phyloP scores from a whole-genome alignment of 257 asterid genomes.

The Dorcoceras hygrometricum region DNA sequence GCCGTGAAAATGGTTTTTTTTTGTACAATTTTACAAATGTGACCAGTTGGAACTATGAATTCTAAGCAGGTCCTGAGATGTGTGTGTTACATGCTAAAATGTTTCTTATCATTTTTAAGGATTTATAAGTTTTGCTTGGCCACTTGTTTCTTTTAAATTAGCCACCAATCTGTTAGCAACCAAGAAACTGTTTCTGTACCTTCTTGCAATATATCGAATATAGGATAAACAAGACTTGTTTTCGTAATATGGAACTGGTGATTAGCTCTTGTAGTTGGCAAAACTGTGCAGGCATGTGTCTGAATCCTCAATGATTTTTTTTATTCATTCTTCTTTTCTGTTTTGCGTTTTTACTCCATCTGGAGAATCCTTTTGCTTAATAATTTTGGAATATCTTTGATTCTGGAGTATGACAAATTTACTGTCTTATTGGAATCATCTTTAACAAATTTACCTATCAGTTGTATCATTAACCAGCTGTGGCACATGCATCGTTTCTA shows the following conservation, averaged over 20 bases:
- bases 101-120: conserved; percentile 1
- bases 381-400: conserved; percentile 9
- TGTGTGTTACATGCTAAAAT: conserved; percentile 3
- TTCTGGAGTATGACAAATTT: background rate
- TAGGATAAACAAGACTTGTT: background rate
- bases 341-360: background rate
- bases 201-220: conserved; percentile 3
- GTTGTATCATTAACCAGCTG: conserved; percentile 19
- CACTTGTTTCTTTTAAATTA: background rate
- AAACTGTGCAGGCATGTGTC: background rate
- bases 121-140: background rate
- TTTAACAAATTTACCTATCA: conserved; percentile 16
- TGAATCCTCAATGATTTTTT: background rate
- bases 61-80: conserved; percentile 13
- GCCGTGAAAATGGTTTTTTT: conserved; percentile 17
- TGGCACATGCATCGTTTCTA: conserved; percentile 20
- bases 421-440: background rate
- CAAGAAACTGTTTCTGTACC: background rate
- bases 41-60: conserved; percentile 5
- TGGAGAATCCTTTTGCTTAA: background rate
- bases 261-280: conserved; percentile 1
- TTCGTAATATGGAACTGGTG: conserved; percentile 5
- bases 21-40: conserved; percentile 1
- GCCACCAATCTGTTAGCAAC: conserved; percentile 14
- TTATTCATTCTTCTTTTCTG: background rate